Evolutionary conservation across 2,329 filamentous ascomycete species (phyloP).

Genomic region (Aspergillus pseudoviridinutans): DNA sequence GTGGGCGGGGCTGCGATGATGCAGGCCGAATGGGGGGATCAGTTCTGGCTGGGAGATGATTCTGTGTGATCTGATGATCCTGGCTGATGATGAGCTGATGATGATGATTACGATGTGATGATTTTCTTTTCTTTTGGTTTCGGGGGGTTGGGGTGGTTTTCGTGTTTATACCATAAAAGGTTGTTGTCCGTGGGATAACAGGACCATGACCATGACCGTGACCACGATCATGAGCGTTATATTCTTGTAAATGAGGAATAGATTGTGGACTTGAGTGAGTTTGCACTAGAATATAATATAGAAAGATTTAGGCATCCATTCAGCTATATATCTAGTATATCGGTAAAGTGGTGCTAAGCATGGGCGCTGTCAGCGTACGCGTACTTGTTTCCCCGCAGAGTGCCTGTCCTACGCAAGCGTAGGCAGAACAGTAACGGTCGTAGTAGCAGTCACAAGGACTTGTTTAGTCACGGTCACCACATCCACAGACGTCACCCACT

Average conservation of each 20-base stretch:
- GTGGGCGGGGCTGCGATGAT: neutral
- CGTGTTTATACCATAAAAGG: too few relatives aligned
- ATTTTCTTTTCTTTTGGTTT: neutral
- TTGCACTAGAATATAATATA: too few relatives aligned
- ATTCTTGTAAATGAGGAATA: too few relatives aligned
- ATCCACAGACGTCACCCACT: neutral
- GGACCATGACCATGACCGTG: neutral
- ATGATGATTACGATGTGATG: neutral
- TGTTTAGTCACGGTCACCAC: neutral
- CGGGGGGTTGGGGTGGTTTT: too few relatives aligned
- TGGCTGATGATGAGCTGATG: neutral
- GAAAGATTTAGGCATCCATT: too few relatives aligned
- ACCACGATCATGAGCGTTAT: too few relatives aligned
- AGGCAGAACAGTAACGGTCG: neutral
- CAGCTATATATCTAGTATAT: too few relatives aligned
- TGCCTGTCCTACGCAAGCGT: neutral
- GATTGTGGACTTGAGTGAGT: too few relatives aligned
- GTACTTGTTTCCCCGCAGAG: too few relatives aligned
- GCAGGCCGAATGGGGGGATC: constrained; percentile 3
- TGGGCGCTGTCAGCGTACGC: too few relatives aligned
- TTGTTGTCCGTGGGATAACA: neutral
- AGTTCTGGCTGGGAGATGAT: constrained; percentile 6
- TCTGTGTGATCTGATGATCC: constrained; percentile 5
- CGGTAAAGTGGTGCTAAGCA: too few relatives aligned
- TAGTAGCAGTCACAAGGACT: neutral